phyloP scores from a whole-genome alignment of 2,329 filamentous ascomycete species.

The Penicillium rolfsii region DNA sequence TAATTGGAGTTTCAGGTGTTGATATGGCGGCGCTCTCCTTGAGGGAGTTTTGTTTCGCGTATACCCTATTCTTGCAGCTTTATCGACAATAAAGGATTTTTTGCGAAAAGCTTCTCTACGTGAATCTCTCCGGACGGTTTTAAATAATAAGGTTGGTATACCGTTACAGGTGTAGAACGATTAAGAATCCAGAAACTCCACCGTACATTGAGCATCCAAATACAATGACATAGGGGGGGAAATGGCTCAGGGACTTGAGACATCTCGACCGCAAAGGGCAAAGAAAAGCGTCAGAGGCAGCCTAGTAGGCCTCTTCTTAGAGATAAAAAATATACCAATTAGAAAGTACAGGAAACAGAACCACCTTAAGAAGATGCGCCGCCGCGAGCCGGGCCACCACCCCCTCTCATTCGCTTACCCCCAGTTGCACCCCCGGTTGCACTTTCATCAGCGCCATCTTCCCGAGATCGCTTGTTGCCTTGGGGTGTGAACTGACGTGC shows the following conservation, averaged over 20 bases:
- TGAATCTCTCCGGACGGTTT: too few relatives aligned
- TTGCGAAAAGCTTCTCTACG: too few relatives aligned
- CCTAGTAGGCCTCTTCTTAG: background rate
- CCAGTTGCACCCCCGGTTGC: constrained; percentile 30
- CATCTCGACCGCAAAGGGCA: background rate
- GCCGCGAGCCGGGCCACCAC: constrained; percentile 38
- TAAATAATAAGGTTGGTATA: too few relatives aligned
- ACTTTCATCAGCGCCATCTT: constrained; percentile 51
- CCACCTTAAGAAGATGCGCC: constrained; percentile 27
- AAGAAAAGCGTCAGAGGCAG: background rate
- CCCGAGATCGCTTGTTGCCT: constrained; percentile 59
- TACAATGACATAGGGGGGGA: constrained; percentile 20
- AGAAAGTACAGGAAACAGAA: constrained; percentile 15
- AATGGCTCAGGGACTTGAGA: background rate
- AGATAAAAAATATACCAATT: constrained; percentile 16
- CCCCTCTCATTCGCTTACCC: constrained; percentile 55
- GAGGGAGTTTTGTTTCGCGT: background rate
- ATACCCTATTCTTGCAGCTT: constrained; percentile 1
- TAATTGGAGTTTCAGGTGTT: background rate
- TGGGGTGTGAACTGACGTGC: constrained; percentile 61
- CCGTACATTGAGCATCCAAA: constrained; percentile 25
- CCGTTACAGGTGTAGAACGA: background rate
- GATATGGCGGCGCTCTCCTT: background rate
- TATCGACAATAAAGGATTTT: background rate
- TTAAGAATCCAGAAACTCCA: constrained; percentile 16